Base-by-base conservation (phyloP, 2,329 filamentous ascomycete species). In the Kalaharituber pfeilii region DNA sequence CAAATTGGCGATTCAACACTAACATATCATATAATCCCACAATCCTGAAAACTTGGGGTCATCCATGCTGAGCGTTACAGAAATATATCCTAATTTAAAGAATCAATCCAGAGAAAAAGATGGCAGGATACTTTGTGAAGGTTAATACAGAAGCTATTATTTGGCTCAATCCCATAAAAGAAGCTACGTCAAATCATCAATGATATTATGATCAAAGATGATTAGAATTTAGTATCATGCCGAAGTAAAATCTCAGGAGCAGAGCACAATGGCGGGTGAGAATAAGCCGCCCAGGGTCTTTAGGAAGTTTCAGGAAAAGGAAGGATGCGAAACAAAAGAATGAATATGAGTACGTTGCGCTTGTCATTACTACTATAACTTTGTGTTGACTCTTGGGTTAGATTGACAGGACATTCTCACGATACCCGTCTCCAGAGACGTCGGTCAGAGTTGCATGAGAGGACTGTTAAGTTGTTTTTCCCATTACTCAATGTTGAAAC, bases 101-200 rank as follows among this genome's bases (percentile, higher is more conserved):
- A 68, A 1, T 67, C 60, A 0, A 66, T 83, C 9, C 47, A 60
- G 25, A 52, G 65, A 28, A 63, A 66, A 24, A 67, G 69, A 0
- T 55, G 67, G 1, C 58, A 60, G 0, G 62, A 68, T 0, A 84
- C 68, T 94, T 96, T 68, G 88, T 81, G 57, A 98, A 98, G 66
- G 73, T 94, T 11, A 91, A 98, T 65, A 88, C 96, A 20, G 78
- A 85, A 65, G 80, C 86, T n/a, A 1, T 94, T 89, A 62, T 98
- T 95, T 66, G 91, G 98, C 67, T 94, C 84, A 0, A 95, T 98
- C 45, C 91, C 91, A 0, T 91, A 96, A 66, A 69, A 75, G 25
- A 77, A 79, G 1, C 72, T 96, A 18, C 65, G 95, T 29, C 66
- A 72, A 24, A 71, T 96, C 25, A 75, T 93, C 59, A 28, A 59